Base-by-base conservation (phyloP, 768 basidiomycete genomes). In the Cystobasidium tubakii region DNA sequence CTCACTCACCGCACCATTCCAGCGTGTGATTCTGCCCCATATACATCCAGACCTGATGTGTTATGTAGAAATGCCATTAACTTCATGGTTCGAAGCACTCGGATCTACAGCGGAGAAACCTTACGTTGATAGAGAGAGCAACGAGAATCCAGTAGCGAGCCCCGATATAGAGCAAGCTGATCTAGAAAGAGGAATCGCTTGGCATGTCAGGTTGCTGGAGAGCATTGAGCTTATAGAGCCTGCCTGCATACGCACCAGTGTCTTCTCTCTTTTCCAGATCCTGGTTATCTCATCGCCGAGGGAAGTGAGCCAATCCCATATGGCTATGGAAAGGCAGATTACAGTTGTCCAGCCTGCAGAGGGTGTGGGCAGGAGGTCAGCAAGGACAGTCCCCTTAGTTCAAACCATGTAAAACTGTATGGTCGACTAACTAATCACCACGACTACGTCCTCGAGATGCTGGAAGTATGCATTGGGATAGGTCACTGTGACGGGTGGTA, bases 11-110 rank as follows among this genome's bases (percentile, higher is more conserved):
- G 23, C 57, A 60, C 29, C 33, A 60, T 25, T 60, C 17, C 27
- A 60, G 21, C 57, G 4, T 15, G 27, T 60, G 57, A 60, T 15
- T 60, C 21, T 60, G 29, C 2, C 57, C 33, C 29, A 60, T 27
- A 21, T 60, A 60, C 57, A 60, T 60, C 57, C 57, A 60, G 23
- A 60, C 57, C 57, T 60, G 27, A 29, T 27, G 33, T 60, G 57
- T 29, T 6, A 25, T 6, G 57, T 34, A 25, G 29, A 29, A 29
- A 60, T n/a, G n/a, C n/a, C n/a, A n/a, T n/a, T n/a, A n/a, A n/a
- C n/a, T n/a, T n/a, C n/a, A n/a, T n/a, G n/a, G 29, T 4, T 7
- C 21, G 57, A 60, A 15, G 13, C 13, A 12, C 29, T 6, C 27
- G 57, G 57, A 25, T 29, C 2, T 31, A 25, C 4, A 29, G 4